Conservation (phyloP, 176 grass and related monocot species). For the Oryza nivara region DNA sequence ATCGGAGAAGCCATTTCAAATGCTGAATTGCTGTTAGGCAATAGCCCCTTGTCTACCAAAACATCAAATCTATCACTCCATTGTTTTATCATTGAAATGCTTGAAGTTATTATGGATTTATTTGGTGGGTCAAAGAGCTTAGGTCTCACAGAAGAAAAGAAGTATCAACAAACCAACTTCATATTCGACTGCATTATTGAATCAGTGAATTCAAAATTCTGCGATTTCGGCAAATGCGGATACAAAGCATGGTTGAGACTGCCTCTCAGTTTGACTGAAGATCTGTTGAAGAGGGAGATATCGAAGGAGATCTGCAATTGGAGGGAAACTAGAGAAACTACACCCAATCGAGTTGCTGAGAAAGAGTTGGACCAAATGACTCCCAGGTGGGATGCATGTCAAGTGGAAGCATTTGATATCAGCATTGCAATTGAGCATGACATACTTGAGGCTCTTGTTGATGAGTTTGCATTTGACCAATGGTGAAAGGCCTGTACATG, state of each 20-base stretch:
- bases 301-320: slow-evolving; percentile 52
- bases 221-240: slow-evolving; percentile 61
- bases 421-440: slow-evolving; percentile 64
- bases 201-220: slow-evolving; percentile 60
- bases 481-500: slow-evolving; percentile 3
- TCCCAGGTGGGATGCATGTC: slow-evolving; percentile 37
- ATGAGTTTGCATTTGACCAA: slow-evolving; percentile 59
- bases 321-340: slow-evolving; percentile 46
- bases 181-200: slow-evolving; percentile 83
- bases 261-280: slow-evolving; percentile 42
- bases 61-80: slow-evolving; percentile 32
- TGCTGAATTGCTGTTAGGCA: slow-evolving; percentile 53
- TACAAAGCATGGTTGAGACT: slow-evolving; percentile 53
- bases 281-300: slow-evolving; percentile 48
- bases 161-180: slow-evolving; percentile 50
- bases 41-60: background rate
- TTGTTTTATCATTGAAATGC: slow-evolving; percentile 58
- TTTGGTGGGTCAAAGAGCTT: slow-evolving; percentile 19
- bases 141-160: slow-evolving; percentile 44
- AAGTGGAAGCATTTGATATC: slow-evolving; percentile 61
- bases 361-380: slow-evolving; percentile 58
- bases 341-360: slow-evolving; percentile 36
- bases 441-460: slow-evolving; percentile 63
- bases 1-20: slow-evolving; percentile 55
- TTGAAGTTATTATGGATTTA: slow-evolving; percentile 42